Percentiles rank a stretch among this genome's conserved stretches.
Conservation (phyloP, 129 eudicot genomes). For the Rutidosis leptorrhynchoides region DNA sequence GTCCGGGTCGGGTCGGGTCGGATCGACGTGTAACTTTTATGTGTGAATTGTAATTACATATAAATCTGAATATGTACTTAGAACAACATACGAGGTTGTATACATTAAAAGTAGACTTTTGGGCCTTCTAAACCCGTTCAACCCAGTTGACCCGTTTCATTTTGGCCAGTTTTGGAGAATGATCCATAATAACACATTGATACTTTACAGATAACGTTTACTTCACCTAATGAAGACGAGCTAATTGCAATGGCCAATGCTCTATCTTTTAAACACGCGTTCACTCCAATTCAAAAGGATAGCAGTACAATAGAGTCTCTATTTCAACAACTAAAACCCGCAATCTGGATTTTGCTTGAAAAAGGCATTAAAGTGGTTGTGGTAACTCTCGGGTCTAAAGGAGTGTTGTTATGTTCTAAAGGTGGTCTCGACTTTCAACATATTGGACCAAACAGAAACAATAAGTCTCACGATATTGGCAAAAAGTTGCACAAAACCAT, state of each 20-base stretch:
- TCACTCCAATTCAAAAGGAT: slow-evolving; percentile 44
- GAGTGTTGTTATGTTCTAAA: slow-evolving; percentile 71
- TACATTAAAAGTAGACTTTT: not conserved
- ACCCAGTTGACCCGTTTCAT: not conserved
- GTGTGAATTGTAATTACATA: not conserved
- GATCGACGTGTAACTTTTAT: not conserved
- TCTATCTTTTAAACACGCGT: slow-evolving; percentile 37
- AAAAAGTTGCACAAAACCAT: slow-evolving; percentile 46
- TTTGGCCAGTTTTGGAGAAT: too few species aligned
- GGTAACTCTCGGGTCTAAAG: slow-evolving; percentile 79
- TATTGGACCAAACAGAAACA: slow-evolving; percentile 23
- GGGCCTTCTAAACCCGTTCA: not conserved
- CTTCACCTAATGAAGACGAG: slow-evolving; percentile 96
- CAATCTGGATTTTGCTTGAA: slow-evolving; percentile 66
- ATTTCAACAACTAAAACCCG: slow-evolving; percentile 64
- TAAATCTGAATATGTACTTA: not conserved
- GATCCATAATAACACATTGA: slow-evolving; percentile 2
- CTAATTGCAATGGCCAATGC: slow-evolving; percentile 95
- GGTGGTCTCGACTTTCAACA: slow-evolving; percentile 29
- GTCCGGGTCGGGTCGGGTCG: not conserved
- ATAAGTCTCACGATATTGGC: slow-evolving; percentile 28
- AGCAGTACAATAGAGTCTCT: slow-evolving; percentile 25
- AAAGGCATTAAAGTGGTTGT: slow-evolving; percentile 68
- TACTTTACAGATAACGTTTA: slow-evolving; percentile 55
- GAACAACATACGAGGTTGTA: not conserved